Evolutionary conservation across 805 yeast genomes (phyloP).

Genomic region (Crinitomyces ghanaensis): DNA sequence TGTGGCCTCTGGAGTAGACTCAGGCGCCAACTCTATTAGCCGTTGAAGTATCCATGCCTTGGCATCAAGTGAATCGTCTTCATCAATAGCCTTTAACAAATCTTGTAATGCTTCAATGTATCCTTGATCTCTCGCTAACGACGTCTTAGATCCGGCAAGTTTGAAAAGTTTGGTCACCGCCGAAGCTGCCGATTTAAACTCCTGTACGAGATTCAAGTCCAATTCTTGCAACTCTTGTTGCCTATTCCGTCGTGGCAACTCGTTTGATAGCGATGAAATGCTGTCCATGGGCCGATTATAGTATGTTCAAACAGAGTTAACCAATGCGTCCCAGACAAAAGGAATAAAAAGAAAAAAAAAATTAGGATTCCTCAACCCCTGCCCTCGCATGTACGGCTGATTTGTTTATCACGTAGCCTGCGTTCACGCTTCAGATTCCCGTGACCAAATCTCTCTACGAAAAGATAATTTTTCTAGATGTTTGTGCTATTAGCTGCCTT

Average conservation of each 20-base stretch:
- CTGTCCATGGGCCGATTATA: slow-evolving; percentile 14
- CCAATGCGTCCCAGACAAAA: no score
- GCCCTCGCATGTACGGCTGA: no score
- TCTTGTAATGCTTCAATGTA: slow-evolving; percentile 18
- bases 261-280: slow-evolving; percentile 13
- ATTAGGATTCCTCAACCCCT: no score
- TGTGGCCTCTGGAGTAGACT: no score
- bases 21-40: slow-evolving; percentile 7
- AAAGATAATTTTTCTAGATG: no score
- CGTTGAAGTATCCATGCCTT: slow-evolving; percentile 14
- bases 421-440: no score
- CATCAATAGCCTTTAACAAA: slow-evolving; percentile 12
- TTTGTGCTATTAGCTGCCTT: no score
- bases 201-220: slow-evolving; percentile 13
- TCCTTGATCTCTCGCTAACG: slow-evolving; percentile 14
- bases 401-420: no score
- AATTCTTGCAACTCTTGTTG: slow-evolving; percentile 14
- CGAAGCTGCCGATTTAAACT: slow-evolving; percentile 21
- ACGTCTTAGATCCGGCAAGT: slow-evolving; percentile 14
- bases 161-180: slow-evolving; percentile 22
- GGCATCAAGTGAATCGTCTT: slow-evolving; percentile 13
- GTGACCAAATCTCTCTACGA: no score
- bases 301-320: no score
- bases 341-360: no score
- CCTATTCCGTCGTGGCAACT: slow-evolving; percentile 12